These are phyloP conservation scores for Halteria grandinella DNA, from an alignment of 73 alveolate genomes.

Conservation along the genomic window DNA sequence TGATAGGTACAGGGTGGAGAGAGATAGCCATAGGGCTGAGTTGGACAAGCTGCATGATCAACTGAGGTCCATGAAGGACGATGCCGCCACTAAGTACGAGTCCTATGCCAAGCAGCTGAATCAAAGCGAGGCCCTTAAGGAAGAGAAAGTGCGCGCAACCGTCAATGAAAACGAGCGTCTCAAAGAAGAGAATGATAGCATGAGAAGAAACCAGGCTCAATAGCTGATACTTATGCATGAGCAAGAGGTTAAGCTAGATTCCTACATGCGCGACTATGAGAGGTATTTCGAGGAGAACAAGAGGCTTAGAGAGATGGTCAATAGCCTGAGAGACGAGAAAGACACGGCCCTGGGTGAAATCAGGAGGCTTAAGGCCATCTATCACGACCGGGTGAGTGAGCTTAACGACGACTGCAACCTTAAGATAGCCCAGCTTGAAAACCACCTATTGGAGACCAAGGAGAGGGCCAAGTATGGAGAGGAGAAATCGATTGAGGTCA, in stretches of 20 bases:
- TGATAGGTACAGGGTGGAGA: conserved; percentile 49
- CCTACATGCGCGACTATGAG: conserved; percentile 55
- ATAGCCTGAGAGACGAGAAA: conserved; percentile 53
- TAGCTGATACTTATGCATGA: too few relatives aligned
- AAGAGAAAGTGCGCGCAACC: conserved; percentile 36
- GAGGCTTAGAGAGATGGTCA: conserved; percentile 48
- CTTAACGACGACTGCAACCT: conserved; percentile 51
- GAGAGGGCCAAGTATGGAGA: conserved; percentile 55
- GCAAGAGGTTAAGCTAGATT: conserved; percentile 36
- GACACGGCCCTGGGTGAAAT: conserved; percentile 57
- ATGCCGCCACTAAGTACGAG: conserved; percentile 44
- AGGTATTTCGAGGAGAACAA: conserved; percentile 56
- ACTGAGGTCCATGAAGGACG: conserved; percentile 22
- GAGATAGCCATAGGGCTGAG: conserved; percentile 44
- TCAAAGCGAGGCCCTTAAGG: conserved; percentile 37
- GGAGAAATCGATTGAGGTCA: conserved; percentile 65
- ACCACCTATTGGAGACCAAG: conserved; percentile 48
- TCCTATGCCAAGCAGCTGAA: conserved; percentile 55
- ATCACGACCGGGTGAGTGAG: conserved; percentile 55
- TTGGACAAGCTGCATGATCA: conserved; percentile 42
- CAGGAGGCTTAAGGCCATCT: conserved; percentile 41
- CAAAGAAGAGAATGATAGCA: conserved; percentile 48
- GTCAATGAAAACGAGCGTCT: conserved; percentile 39
- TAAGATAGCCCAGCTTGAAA: conserved; percentile 52
- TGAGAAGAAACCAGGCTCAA: conserved; percentile 34